Evolutionary conservation across 768 basidiomycete genomes (phyloP), one percentile per base, ranked within the genome.

Genomic region (Lyophyllum semitale): DNA sequence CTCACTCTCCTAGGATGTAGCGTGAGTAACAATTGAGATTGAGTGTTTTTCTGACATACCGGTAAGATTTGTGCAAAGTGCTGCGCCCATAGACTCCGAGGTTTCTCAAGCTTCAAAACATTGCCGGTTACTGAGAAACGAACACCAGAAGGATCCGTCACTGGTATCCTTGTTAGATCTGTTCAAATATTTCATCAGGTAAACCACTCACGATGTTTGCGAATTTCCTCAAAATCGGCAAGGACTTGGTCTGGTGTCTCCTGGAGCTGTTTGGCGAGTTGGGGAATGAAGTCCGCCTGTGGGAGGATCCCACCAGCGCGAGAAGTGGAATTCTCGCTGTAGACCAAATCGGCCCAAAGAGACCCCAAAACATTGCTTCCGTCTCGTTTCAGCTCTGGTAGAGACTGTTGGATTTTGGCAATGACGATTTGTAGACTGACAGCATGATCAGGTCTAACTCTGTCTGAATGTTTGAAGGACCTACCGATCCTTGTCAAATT

Each of bases 71-170:
- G 58, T 4, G 71, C 64, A 68, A 98, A 95, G 67, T 91, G 79
- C 59, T 87, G 83, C 12, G 68, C 77, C 86, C 92, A 94, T 1
- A 81, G 76, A 49, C 84, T 87, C 43, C 89, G 81, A 2, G 97
- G 96, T 17, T 85, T 77, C 17, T 78, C 63, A 30, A 98, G 67
- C 32, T 71, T 69, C 30, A 96, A 63, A 40, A 99, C 76, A 63
- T 97, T 87, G 11, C 97, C 97, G n/a, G 88, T 84, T 9, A 98
- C 89, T 1, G 92, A 90, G 67, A 99, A 89, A 35, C 97, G 86
- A 20, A 95, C 78, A 38, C 87, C 91, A 18, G 85, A 81, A 3
- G 96, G 91, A 57, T 91, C 78, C 12, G 87, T 89, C 59, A 97
- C 94, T 98, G 56, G 8, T 56, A 23, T 20, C 22, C 15, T 35